Conservation (phyloP, 176 grass and related monocot genomes). For the Olyra latifolia region DNA sequence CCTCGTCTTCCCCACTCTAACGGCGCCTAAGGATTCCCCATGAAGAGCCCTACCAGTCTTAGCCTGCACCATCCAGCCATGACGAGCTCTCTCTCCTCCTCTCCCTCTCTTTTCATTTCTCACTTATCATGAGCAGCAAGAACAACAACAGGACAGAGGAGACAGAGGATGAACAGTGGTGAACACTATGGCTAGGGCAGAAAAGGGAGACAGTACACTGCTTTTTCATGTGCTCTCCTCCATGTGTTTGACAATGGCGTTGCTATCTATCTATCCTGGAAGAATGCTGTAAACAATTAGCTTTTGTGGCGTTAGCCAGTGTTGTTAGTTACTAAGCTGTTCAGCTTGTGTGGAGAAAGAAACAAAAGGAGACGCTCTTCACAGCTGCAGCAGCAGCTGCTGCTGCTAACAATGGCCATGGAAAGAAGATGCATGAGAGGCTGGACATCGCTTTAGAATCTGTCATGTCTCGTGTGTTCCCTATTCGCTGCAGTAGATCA, state of each 20-base stretch:
- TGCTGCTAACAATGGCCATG: neutral
- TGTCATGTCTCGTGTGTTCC: constrained; percentile 51
- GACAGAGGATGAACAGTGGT: neutral
- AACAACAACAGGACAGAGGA: neutral
- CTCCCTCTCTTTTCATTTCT: constrained; percentile 9
- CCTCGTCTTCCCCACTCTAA: constrained; percentile 53
- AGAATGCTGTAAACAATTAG: neutral
- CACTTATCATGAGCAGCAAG: constrained; percentile 38
- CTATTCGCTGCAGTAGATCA: constrained; percentile 32
- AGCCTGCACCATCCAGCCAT: constrained; percentile 42
- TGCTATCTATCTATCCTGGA: constrained; percentile 23
- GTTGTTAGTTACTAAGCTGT: neutral
- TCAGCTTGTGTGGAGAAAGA: constrained; percentile 15
- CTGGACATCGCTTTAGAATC: constrained; percentile 45
- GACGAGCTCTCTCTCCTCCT: neutral
- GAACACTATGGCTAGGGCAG: constrained; percentile 42
- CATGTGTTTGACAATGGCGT: constrained; percentile 39
- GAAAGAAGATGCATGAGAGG: constrained; percentile 14
- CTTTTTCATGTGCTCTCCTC: constrained; percentile 51
- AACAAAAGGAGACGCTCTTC: constrained; percentile 21
- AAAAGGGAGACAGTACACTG: constrained; percentile 32
- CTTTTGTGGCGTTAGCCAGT: neutral
- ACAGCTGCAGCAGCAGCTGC: neutral
- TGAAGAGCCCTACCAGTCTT: constrained; percentile 59
- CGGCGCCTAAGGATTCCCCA: constrained; percentile 55